Conservation (phyloP, 495 filamentous ascomycete species). For the Parachaetomium inaequale region DNA sequence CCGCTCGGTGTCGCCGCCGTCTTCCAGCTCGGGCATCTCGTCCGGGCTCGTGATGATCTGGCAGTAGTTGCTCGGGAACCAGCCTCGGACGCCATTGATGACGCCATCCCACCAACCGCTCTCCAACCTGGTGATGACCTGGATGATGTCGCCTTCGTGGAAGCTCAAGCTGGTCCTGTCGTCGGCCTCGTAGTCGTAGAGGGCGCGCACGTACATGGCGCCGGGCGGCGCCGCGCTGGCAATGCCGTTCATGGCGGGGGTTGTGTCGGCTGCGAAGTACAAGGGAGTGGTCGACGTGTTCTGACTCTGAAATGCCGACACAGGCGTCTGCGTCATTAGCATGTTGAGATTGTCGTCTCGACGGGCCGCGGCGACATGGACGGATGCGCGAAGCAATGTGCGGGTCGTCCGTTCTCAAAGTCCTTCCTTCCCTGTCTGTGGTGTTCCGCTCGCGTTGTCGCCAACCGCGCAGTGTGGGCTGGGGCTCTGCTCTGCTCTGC, state of each 20-base stretch:
- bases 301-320: slow-evolving; percentile 47
- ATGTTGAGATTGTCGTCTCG: slow-evolving; percentile 38
- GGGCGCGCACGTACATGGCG: slow-evolving; percentile 86
- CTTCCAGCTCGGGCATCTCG: slow-evolving; percentile 54
- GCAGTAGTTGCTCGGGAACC: slow-evolving; percentile 99
- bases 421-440: not conserved
- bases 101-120: slow-evolving; percentile 99
- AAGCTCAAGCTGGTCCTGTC: slow-evolving; percentile 96
- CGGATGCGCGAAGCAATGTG: not conserved
- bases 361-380: slow-evolving; percentile 17
- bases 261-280: slow-evolving; percentile 22
- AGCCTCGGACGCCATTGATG: slow-evolving; percentile 86
- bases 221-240: slow-evolving; percentile 67
- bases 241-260: slow-evolving; percentile 63
- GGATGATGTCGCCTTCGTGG: slow-evolving; percentile 89
- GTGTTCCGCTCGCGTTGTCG: not conserved
- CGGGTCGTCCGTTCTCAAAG: slow-evolving; percentile 1
- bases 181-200: slow-evolving; percentile 97
- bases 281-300: slow-evolving; percentile 31
- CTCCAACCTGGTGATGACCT: slow-evolving; percentile 95
- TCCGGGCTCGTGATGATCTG: slow-evolving; percentile 71
- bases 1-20: slow-evolving; percentile 64
- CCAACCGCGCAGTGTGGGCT: not conserved
- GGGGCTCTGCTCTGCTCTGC: too few species aligned
- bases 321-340: slow-evolving; percentile 51